These are phyloP conservation scores for Zygosaccharomyces sapae DNA, from an alignment of 1,139 yeast species.

Conservation along the genomic window DNA sequence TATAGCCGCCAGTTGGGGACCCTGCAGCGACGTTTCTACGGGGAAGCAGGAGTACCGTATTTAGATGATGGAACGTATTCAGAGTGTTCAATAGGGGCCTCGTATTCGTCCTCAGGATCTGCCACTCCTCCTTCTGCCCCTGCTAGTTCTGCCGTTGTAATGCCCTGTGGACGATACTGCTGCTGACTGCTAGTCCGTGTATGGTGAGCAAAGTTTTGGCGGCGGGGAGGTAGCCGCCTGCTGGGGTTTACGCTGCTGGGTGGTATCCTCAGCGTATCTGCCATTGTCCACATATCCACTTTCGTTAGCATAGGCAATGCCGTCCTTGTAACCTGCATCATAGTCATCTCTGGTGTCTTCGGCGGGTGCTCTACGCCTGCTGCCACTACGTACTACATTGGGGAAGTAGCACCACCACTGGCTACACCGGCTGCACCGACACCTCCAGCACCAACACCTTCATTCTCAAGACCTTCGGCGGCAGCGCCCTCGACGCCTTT, in stretches of 20 bases:
- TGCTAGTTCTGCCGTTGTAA: not conserved
- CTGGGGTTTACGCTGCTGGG: not conserved
- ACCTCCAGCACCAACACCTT: not conserved
- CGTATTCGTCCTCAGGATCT: not conserved
- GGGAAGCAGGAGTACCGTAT: constrained; percentile 6
- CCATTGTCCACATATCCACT: not conserved
- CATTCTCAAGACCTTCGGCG: not conserved
- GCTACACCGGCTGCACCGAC: no score
- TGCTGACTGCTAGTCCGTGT: not conserved
- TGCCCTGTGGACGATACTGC: not conserved
- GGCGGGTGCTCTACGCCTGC: constrained; percentile 1
- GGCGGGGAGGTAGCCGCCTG: not conserved
- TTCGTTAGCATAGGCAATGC: not conserved
- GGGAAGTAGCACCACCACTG: not conserved
- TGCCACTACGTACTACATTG: constrained; percentile 1
- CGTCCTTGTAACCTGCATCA: not conserved
- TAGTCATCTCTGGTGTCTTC: not conserved
- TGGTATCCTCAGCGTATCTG: not conserved
- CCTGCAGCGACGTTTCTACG: not conserved
- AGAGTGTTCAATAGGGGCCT: not conserved
- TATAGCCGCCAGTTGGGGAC: no score
- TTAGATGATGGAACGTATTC: constrained; percentile 5
- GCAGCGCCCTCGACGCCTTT: not conserved
- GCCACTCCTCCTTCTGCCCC: not conserved
- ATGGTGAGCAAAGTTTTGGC: not conserved